Base-by-base conservation (phyloP, 2,329 filamentous ascomycete species). In the Aspergillus piperis region DNA sequence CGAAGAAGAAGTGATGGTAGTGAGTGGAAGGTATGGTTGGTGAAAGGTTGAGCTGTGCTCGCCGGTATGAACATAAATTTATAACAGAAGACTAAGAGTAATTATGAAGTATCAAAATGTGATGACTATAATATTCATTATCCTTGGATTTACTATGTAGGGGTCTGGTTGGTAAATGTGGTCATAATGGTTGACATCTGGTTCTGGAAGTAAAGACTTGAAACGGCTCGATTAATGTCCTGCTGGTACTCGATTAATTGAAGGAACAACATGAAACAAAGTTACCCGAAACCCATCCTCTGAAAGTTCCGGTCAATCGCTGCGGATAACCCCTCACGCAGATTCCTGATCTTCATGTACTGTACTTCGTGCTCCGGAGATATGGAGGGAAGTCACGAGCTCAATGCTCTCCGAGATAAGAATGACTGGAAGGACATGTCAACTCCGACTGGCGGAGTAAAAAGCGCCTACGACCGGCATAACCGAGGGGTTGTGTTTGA, bases 1-100 rank as follows among this genome's bases (percentile, higher is more conserved):
- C 82, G 13, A 85, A 84, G 70, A 83, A 78, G 65, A 72, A 73
- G 67, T 74, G 63, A 71, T 57, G 19, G 30, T 36, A 15, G 25
- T 11, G 23, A 4, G 32, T 30, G 27, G 38, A 56, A 51, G 13
- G 39, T 60, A 60, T 57, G 66, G 15, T 17, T 11, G 10, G 0
- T 30, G 11, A 19, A 47, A 4, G 53, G 53, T 44, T 55, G 67
- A 72, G 72, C 70, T 70, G 71, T 53, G 66, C 69, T 73, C 65
- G 69, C 63, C 63, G 53, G 50, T 51, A 60, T 57, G 57, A 54
- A 39, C 13, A 23, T 15, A 36, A 36, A 13, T 0, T 30, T 55
- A 55, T 55, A 55, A 55, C 19, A 17, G 39, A 25, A 30, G 25
- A 27, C 25, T 27, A 27, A 27, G 47, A 49, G 11, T 50, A 44